Percentiles rank a stretch among this genome's conserved stretches.
These are phyloP conservation scores for Colletotrichum magnum DNA, from an alignment of 2,329 filamentous ascomycete species.

Conservation along the genomic window DNA sequence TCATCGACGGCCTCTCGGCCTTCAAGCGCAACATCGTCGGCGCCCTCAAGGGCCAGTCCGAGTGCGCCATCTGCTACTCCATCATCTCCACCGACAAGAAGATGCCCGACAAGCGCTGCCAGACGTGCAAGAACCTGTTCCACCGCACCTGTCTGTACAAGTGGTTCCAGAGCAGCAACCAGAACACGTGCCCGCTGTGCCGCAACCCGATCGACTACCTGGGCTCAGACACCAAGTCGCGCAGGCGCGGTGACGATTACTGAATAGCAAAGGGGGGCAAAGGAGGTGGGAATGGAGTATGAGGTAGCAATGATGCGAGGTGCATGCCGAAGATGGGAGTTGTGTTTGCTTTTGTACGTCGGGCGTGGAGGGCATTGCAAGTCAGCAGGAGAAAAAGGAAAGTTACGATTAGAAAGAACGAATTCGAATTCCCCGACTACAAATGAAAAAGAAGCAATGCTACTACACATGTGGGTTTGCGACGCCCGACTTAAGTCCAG, in stretches of 20 bases:
- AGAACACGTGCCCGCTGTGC: constrained; percentile 93
- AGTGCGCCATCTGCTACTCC: constrained; percentile 97
- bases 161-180: constrained; percentile 96
- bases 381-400: no score
- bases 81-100: constrained; percentile 91
- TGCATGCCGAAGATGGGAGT: no score
- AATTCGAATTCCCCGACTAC: background rate
- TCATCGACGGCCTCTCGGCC: constrained; percentile 87
- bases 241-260: constrained; percentile 5
- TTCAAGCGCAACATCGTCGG: constrained; percentile 91
- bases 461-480: background rate
- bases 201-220: constrained; percentile 84
- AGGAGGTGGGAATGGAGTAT: no score
- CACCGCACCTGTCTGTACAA: constrained; percentile 92
- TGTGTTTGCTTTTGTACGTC: no score
- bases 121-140: constrained; percentile 94
- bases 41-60: constrained; percentile 90
- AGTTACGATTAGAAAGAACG: no score
- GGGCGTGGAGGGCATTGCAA: no score
- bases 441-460: background rate
- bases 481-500: background rate
- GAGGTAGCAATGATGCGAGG: no score
- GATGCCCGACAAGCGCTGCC: constrained; percentile 91
- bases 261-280: no score
- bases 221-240: constrained; percentile 54